A percentile compares a stretch with the other conserved stretches of the same genome.
Evolutionary conservation across 1,284 basidiomycete species (phyloP).

Genomic region (Trametes pubescens): DNA sequence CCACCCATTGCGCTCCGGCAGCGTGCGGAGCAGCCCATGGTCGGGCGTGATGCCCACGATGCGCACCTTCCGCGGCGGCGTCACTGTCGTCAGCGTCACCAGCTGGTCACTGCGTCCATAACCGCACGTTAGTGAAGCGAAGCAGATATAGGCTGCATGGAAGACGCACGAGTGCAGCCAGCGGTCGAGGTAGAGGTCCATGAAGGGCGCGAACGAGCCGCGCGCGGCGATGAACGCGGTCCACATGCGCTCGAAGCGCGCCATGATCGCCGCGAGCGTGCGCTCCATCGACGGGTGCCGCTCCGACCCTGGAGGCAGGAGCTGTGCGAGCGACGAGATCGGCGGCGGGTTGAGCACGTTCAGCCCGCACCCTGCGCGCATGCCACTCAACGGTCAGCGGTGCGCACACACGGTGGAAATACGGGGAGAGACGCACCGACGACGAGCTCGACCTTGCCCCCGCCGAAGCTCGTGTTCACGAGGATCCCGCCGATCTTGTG

Average conservation of each 20-base stretch:
- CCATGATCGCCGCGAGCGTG: conserved; percentile 79
- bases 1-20: conserved; percentile 60
- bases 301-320: conserved; percentile 62
- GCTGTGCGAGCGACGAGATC: conserved; percentile 82
- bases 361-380: conserved; percentile 80
- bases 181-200: conserved; percentile 77
- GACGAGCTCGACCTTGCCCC: conserved; percentile 78
- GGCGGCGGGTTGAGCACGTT: conserved; percentile 89
- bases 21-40: conserved; percentile 86
- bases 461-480: conserved; percentile 87
- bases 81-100: conserved; percentile 82
- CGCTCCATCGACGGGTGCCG: conserved; percentile 62
- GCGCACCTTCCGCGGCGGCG: conserved; percentile 74
- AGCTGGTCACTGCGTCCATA: conserved; percentile 73
- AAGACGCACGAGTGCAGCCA: conserved; percentile 91
- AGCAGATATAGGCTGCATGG: background rate
- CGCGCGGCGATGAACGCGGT: conserved; percentile 65
- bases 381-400: background rate
- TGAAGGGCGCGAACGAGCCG: conserved; percentile 81
- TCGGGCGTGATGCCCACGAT: conserved; percentile 91
- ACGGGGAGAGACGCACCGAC: conserved; percentile 64
- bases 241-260: conserved; percentile 87
- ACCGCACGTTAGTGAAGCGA: background rate
- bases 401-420: background rate
- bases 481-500: conserved; percentile 92